Evolutionary conservation across 2,329 filamentous ascomycete genomes (phyloP).

Genomic region (Trichoderma semiorbis): DNA sequence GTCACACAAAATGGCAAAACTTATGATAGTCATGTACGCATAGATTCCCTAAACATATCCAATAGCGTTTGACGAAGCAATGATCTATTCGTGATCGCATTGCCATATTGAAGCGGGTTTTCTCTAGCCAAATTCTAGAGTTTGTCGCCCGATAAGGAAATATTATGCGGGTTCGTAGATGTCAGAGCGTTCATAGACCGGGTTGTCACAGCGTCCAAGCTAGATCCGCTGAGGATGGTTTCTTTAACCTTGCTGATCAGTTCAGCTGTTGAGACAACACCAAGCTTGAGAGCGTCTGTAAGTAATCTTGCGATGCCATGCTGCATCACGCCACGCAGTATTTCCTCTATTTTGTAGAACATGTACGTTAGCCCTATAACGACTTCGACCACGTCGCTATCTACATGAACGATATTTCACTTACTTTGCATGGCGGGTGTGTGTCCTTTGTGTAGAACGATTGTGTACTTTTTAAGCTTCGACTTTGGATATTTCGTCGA

Average conservation of each 20-base stretch:
- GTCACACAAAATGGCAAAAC: not conserved
- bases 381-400: not conserved
- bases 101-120: not conserved
- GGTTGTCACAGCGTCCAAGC: not conserved
- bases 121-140: not conserved
- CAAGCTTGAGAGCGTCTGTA: slow-evolving; percentile 12
- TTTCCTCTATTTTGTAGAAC: not conserved
- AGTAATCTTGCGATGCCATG: slow-evolving; percentile 12
- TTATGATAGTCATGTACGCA: not conserved
- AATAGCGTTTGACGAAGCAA: not conserved
- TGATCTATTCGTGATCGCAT: not conserved
- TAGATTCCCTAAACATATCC: not conserved
- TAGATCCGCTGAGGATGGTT: slow-evolving; percentile 11
- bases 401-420: not conserved
- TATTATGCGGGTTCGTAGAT: not conserved
- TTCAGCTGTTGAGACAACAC: slow-evolving; percentile 16
- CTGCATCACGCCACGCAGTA: slow-evolving; percentile 15
- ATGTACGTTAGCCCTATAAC: not conserved
- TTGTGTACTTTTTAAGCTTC: not conserved
- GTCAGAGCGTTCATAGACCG: slow-evolving; percentile 6
- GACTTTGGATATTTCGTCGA: not conserved
- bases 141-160: not conserved
- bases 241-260: slow-evolving; percentile 12
- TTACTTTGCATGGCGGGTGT: slow-evolving; percentile 16
- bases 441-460: slow-evolving; percentile 11